Evolutionary conservation across 495 filamentous ascomycete genomes (phyloP), one percentile per base, ranked within the genome.

Genomic region (Penicillium goetzii): DNA sequence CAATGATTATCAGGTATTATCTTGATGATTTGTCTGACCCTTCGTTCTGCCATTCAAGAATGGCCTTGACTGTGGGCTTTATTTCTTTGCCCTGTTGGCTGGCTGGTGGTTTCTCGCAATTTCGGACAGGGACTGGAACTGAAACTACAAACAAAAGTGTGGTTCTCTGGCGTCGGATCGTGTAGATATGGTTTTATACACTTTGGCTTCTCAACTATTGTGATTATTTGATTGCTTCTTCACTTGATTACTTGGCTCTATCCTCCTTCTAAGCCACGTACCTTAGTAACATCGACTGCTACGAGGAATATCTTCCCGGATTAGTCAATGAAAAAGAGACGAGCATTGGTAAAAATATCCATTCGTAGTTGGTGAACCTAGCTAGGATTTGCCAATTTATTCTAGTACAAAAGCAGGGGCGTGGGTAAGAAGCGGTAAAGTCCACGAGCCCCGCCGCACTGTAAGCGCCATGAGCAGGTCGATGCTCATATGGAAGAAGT

Each of bases 121-220:
- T 50, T 50, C 12, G 47, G 56, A 54, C 17, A 41, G 53, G 62
- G 60, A 65, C 30, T 66, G 67, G 63, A 72, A 60, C 51, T 68
- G 64, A 56, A 66, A 49, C 54, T 56, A 60, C 23, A 63, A 63
- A 72, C 49, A 71, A 70, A 74, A 71, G 65, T 68, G 60, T 53
- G 71, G 66, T 72, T 60, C 61, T 72, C 61, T 41, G 72, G 72
- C 73, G 71, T 75, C 65, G 58, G 62, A 68, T 70, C 64, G 53
- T 74, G 70, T 72, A 76, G 69, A 74, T 73, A 76, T 60, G 66
- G 63, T 56, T 64, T 68, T 63, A 74, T 78, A 78, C 68, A 76
- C 58, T 71, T 61, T 68, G 63, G 54, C 43, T 65, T 60, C 55
- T 34, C 56, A 28, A 34, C 51, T 55, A 41, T 60, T 61, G 47